Base-by-base conservation (phyloP, 805 yeast species). In the Starmerella cellae region DNA sequence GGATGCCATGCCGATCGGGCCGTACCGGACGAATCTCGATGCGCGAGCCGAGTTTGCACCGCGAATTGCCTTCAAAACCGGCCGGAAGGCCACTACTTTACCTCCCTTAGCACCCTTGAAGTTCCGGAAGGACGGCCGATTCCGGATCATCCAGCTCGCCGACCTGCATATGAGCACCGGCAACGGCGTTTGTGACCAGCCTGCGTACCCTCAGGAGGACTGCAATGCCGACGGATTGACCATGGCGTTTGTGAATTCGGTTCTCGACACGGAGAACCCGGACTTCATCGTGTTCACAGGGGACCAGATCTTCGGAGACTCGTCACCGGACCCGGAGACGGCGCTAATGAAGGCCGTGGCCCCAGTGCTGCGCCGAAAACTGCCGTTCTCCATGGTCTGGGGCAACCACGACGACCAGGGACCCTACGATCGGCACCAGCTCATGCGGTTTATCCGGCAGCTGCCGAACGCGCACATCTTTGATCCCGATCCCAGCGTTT, bases 401-500 rank as follows among this genome's bases (percentile, higher is more conserved):
- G 98, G 98, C 0, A 91, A 91, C 59, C 98, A 91, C 58, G 98
- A 91, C 59, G 91, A 80, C 55, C 94, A 87, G 61, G 88, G 94
- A 0, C 70, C 77, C 3, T 52, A 84, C 44, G 47, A 65, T 14
- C 69, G 94, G 31, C 57, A 61, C 42, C 73, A 76, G 49, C 55
- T 84, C 33, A 79, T 85, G 74, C 55, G 66, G 2, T 55, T 81
- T 5, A 66, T 74, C 3, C 49, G 65, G 8, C 52, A 61, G 1
- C 62, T 88, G 38, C 98, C 97, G 0, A 21, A 21, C 9, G 30
- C 32, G 4, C 20, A 28, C 31, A 36, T 36, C 19, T 81, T 68
- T 57, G 79, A 82, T 1, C 45, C 79, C 13, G 70, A 84, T 0
- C 49, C 69, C 1, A 88, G 94, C 0, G 84, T 93, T 0, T 70